phyloP scores from a whole-genome alignment of 1,284 basidiomycete species.

The Fistulina hepatica region DNA sequence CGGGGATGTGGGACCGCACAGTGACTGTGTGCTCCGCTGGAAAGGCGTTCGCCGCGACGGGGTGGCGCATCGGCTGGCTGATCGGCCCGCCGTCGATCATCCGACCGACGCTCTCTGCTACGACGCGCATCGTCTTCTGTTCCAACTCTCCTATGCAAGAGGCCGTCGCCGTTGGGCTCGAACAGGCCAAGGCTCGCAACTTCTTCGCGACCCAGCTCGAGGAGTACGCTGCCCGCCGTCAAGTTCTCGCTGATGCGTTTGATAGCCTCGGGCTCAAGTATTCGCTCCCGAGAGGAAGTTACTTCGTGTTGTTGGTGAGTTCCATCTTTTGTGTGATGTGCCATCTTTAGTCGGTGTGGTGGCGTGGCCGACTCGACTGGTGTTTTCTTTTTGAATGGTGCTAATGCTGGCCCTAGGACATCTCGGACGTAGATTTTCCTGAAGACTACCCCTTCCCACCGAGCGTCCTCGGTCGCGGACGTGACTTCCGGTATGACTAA shows the following conservation, averaged over 20 bases:
- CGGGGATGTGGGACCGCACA: conserved; percentile 93
- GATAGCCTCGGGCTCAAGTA: conserved; percentile 83
- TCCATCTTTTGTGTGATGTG: too few relatives aligned
- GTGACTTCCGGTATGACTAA: conserved; percentile 76
- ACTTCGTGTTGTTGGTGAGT: conserved; percentile 79
- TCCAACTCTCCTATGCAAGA: conserved; percentile 89
- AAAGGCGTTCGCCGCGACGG: conserved; percentile 94
- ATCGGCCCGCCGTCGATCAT: conserved; percentile 83
- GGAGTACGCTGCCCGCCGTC: conserved; percentile 78
- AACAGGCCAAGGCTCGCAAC: conserved; percentile 56
- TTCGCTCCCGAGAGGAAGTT: conserved; percentile 78
- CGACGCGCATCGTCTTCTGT: conserved; percentile 92
- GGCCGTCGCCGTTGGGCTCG: conserved; percentile 80
- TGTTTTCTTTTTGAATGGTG: not conserved
- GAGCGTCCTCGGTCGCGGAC: conserved; percentile 67
- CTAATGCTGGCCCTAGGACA: conserved; percentile 44
- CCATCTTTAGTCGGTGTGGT: conserved; percentile 1
- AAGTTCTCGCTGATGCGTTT: conserved; percentile 66
- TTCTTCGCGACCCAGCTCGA: conserved; percentile 76
- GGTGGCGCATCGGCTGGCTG: conserved; percentile 97
- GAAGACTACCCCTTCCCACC: conserved; percentile 76
- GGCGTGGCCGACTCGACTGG: too few relatives aligned
- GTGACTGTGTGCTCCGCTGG: conserved; percentile 42
- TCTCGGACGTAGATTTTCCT: conserved; percentile 73
- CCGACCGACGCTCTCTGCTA: conserved; percentile 78